Conservation (phyloP, 352 stramenopile genomes). For the Pythium scleroteichum region DNA sequence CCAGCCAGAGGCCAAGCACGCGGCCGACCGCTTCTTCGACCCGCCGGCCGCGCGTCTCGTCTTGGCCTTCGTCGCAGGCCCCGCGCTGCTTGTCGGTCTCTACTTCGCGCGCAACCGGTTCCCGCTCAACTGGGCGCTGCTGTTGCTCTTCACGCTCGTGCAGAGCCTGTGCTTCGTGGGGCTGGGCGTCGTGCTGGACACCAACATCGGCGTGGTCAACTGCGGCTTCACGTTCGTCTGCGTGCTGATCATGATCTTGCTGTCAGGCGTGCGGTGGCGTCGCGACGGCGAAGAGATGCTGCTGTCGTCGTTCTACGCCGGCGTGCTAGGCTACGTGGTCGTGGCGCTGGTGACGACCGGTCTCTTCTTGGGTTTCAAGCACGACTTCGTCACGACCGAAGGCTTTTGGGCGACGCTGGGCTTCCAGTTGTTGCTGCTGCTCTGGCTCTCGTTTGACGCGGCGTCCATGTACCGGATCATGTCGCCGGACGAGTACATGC, state of each 20-base stretch:
- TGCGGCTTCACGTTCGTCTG: slow-evolving; percentile 27
- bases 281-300: not conserved
- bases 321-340: slow-evolving; percentile 13
- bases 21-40: not conserved
- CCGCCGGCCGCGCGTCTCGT: not conserved
- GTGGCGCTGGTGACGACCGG: slow-evolving; percentile 3
- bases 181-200: slow-evolving; percentile 22
- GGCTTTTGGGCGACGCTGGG: slow-evolving; percentile 3
- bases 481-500: slow-evolving; percentile 37
- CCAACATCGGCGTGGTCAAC: slow-evolving; percentile 23
- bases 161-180: slow-evolving; percentile 18
- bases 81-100: slow-evolving; percentile 22
- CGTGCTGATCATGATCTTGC: slow-evolving; percentile 23
- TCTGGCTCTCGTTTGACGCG: slow-evolving; percentile 29
- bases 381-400: too few relatives aligned
- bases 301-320: slow-evolving; percentile 7
- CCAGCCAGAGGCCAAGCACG: not conserved
- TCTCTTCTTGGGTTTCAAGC: not conserved
- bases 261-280: slow-evolving; percentile 2
- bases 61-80: not conserved
- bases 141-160: slow-evolving; percentile 25
- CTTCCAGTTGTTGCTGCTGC: slow-evolving; percentile 24
- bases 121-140: slow-evolving; percentile 28
- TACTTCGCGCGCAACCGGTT: slow-evolving; percentile 19
- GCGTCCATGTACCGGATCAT: slow-evolving; percentile 24